Evolutionary conservation across 176 grass and related monocot genomes (phyloP), one percentile per base, ranked within the genome.

Genomic region (Oryza glumipatula): DNA sequence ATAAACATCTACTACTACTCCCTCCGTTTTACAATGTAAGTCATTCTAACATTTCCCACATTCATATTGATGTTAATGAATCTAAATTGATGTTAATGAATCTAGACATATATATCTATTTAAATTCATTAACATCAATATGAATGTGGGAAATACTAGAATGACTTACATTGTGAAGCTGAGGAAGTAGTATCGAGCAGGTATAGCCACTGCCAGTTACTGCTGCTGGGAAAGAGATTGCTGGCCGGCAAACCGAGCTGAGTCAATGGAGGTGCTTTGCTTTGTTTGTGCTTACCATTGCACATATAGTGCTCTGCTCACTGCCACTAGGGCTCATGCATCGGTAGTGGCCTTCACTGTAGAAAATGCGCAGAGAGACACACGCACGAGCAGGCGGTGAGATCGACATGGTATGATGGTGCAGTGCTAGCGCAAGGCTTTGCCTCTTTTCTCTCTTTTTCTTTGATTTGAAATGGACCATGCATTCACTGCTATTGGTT

Each of bases 401-500:
- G n/a, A 63, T 63, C n/a, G 70, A 47, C 17, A n/a, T 68, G 43
- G 38, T 52, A 52, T 15, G 13, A 16, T 5, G 56, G 52, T 47
- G 35, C 30, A 85, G 36, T 14, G 84, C 83, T 3, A 38, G 65
- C 74, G 60, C 71, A 17, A 43, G 23, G 51, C 66, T 68, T 65
- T 70, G 16, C 52, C 43, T 44, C 10, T 14, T 24, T 9, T 12
- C 21, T 1, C 21, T 1, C 19, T 54, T 1, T 6, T 58, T 19
- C 54, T 58, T 58, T 56, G 23, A 17, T 47, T 63, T 13, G 23
- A 33, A 43, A 9, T 8, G 39, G 60, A n/a, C 30, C n/a, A 58
- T 89, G 51, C 68, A 58, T 52, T 72, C 84, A 41, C 82, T 80
- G 30, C 13, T 36, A 46, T 22, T 30, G 79, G 88, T 90, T 86